A percentile compares a stretch with the other conserved stretches of the same genome.
Conservation (phyloP, 805 yeast genomes). For the Tetrapisispora namnaoensis region DNA sequence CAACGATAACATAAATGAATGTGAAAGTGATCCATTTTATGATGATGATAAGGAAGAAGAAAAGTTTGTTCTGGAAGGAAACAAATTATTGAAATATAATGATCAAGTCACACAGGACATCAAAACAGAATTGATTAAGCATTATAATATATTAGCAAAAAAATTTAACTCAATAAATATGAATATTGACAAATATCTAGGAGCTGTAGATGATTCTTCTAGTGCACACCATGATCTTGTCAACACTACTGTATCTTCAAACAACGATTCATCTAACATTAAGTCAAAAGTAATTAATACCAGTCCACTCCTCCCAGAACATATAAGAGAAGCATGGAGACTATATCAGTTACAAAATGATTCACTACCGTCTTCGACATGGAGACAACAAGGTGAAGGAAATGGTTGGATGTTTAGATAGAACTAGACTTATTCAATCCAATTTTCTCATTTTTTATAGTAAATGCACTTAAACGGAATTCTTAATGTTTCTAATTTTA, state of each 20-base stretch:
- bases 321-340: slow-evolving; percentile 83
- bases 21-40: slow-evolving; percentile 21
- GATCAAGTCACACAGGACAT: slow-evolving; percentile 20
- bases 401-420: slow-evolving; percentile 52
- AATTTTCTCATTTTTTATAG: too few relatives aligned
- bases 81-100: slow-evolving; percentile 16
- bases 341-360: slow-evolving; percentile 58
- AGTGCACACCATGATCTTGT: not conserved
- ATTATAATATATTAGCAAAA: slow-evolving; percentile 23
- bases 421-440: too few relatives aligned
- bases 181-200: slow-evolving; percentile 26
- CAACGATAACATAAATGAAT: slow-evolving; percentile 22
- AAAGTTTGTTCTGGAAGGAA: slow-evolving; percentile 14
- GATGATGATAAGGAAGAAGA: slow-evolving; percentile 25
- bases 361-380: slow-evolving; percentile 49
- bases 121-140: slow-evolving; percentile 22
- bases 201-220: not conserved
- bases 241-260: slow-evolving; percentile 12
- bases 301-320: slow-evolving; percentile 71
- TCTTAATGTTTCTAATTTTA: too few relatives aligned
- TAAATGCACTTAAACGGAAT: too few relatives aligned
- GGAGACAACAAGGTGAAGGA: slow-evolving; percentile 64
- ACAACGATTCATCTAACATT: not conserved
- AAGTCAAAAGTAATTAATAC: not conserved
- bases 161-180: slow-evolving; percentile 25